Evolutionary conservation across 2,329 filamentous ascomycete species (phyloP).

Genomic region (Xylariaceae sp.): DNA sequence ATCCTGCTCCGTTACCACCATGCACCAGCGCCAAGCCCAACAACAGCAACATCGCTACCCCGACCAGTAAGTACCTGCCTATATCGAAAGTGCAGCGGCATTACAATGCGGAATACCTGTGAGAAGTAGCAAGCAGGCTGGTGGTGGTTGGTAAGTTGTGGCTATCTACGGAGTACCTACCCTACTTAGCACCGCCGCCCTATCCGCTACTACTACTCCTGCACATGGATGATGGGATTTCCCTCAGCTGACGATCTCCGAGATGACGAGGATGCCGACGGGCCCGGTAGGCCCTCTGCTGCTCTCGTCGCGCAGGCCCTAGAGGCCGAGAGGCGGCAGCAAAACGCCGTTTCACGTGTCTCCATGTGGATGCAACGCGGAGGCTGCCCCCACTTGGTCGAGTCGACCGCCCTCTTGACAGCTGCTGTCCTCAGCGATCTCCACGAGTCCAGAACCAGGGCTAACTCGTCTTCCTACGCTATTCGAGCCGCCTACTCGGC

Average conservation of each 20-base stretch:
- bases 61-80: neutral
- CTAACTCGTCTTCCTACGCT: constrained; percentile 48
- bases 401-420: constrained; percentile 69
- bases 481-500: constrained; percentile 66
- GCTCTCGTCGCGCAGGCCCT: constrained; percentile 1
- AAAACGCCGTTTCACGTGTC: constrained; percentile 53
- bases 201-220: constrained; percentile 4
- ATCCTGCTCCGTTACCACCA: constrained; percentile 35
- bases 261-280: constrained; percentile 14
- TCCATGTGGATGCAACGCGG: constrained; percentile 68
- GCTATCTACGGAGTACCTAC: neutral
- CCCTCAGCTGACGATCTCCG: constrained; percentile 13
- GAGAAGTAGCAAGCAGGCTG: too few species aligned
- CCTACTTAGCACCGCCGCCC: neutral
- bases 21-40: constrained; percentile 14
- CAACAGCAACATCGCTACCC: constrained; percentile 1
- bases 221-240: neutral
- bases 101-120: too few species aligned
- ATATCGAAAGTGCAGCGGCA: too few species aligned
- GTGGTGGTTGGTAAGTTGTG: neutral
- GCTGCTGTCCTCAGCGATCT: constrained; percentile 64
- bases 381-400: constrained; percentile 71
- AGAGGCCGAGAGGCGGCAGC: constrained; percentile 28
- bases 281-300: neutral
- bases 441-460: constrained; percentile 29